phyloP scores from a whole-genome alignment of 176 grass and related monocot species.

The Puccinellia tenuiflora region DNA sequence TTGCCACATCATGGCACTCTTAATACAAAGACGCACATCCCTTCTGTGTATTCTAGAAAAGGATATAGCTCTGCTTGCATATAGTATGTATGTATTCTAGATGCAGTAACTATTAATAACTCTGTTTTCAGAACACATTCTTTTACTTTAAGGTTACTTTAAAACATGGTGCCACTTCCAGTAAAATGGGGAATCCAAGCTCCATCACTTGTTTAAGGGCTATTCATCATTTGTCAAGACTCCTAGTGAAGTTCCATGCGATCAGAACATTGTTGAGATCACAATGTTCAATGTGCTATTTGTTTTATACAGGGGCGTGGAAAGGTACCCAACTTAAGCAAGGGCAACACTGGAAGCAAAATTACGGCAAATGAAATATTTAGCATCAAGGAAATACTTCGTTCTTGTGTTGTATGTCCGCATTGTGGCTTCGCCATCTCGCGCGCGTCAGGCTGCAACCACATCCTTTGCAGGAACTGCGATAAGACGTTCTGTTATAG shows the following conservation, averaged over 20 bases:
- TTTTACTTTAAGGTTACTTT: not conserved
- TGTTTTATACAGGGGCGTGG: slow-evolving; percentile 27
- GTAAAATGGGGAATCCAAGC: not conserved
- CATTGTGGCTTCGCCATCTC: slow-evolving; percentile 44
- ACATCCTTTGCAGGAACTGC: slow-evolving; percentile 53
- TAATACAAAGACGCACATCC: not conserved
- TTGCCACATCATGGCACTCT: not conserved
- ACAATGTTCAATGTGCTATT: too few relatives aligned
- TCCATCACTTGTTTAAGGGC: not conserved
- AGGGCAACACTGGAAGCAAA: not conserved
- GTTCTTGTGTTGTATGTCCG: slow-evolving; percentile 40
- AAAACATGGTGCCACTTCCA: not conserved
- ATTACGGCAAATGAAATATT: slow-evolving; percentile 27
- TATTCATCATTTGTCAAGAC: not conserved
- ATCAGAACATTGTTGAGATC: not conserved
- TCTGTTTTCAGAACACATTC: not conserved
- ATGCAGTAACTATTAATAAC: not conserved
- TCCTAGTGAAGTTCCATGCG: not conserved
- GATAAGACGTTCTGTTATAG: slow-evolving; percentile 34
- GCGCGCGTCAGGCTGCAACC: slow-evolving; percentile 46
- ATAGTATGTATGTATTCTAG: not conserved
- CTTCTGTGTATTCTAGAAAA: not conserved
- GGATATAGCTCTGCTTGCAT: not conserved
- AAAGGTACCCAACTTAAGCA: slow-evolving; percentile 1
- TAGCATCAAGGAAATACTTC: slow-evolving; percentile 40